A percentile compares a stretch with the other conserved stretches of the same genome.
Evolutionary conservation across 139 green algal species (phyloP).

Genomic region (Coelastrella sp.): DNA sequence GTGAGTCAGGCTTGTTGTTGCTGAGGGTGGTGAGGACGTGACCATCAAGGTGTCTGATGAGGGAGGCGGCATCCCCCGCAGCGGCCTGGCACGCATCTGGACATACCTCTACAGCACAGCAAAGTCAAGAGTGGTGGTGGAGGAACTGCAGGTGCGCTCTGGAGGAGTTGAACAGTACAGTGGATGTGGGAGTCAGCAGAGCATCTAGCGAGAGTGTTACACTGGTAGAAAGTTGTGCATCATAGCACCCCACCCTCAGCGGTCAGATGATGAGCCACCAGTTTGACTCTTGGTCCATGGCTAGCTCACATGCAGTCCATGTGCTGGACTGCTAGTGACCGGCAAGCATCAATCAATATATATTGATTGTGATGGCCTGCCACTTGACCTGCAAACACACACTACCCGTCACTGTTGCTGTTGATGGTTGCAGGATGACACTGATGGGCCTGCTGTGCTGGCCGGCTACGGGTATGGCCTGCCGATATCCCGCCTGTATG

Average conservation of each 20-base stretch:
- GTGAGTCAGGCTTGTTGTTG: constrained; percentile 68
- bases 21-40: constrained; percentile 96
- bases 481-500: constrained; percentile 89
- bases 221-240: constrained; percentile 34
- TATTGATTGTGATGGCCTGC: not conserved
- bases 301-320: too few relatives aligned
- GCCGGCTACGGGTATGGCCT: constrained; percentile 98
- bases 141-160: constrained; percentile 45
- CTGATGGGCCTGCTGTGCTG: constrained; percentile 74
- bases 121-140: constrained; percentile 75
- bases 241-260: not conserved
- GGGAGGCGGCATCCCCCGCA: constrained; percentile 95
- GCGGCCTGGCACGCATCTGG: constrained; percentile 95
- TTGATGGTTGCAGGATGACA: constrained; percentile 31
- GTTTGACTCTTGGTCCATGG: too few relatives aligned
- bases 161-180: not conserved
- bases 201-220: not conserved
- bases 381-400: not conserved
- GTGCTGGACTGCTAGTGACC: too few relatives aligned
- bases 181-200: not conserved
- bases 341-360: too few relatives aligned
- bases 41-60: constrained; percentile 98
- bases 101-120: constrained; percentile 99
- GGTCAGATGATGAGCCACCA: too few relatives aligned
- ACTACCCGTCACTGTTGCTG: not conserved